Base-by-base conservation (phyloP, 345 rosid genomes). In the Hibiscus mutabilis region DNA sequence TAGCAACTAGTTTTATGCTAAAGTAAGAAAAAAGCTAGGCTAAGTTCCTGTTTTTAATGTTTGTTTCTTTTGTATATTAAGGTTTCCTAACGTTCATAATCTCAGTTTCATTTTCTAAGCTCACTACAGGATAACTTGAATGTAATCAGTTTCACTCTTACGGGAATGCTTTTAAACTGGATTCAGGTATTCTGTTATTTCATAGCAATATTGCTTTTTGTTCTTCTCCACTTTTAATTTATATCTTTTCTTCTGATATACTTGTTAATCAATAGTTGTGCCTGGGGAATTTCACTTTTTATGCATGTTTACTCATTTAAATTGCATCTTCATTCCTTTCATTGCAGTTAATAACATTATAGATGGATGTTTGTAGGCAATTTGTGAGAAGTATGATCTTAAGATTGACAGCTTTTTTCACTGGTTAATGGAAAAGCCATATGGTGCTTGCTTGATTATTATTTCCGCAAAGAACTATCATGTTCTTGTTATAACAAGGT, bases 391-490 rank as follows among this genome's bases (percentile, higher is more conserved):
- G 57, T 86, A 90, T 78, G 86, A 92, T 69, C 73, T 82, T 78
- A 56, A 79, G 70, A 63, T 88, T 68, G 86, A 83, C 40, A 73
- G 73, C 65, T 80, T 77, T 71, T 83, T 70, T 86, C 96, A 69
- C 51, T 91, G 80, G 84, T 80, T 59, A 92, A 94, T 74, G 98
- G 98, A 74, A 90, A 84, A 85, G 96, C 95, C 76, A 79, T 94
- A 67, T 94, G 97, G 98, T 94, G 95, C 82, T 79, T 94, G 83
- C 97, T 94, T 75, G 97, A 94, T 78, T 84, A 79, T 84, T 94
- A 91, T 80, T 94, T 94, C 76, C 86, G 88, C 59, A 93, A 83
- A 81, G 95, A 88, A 74, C 85, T 90, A 63, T 78, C 82, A 60
- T 86, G 93, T 77, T 79, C 90, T 70, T 83, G 78, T 81, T 79